Percentiles rank a stretch among this genome's conserved stretches.
Conservation (phyloP, 495 filamentous ascomycete genomes). For the Lineolata rhizophorae region DNA sequence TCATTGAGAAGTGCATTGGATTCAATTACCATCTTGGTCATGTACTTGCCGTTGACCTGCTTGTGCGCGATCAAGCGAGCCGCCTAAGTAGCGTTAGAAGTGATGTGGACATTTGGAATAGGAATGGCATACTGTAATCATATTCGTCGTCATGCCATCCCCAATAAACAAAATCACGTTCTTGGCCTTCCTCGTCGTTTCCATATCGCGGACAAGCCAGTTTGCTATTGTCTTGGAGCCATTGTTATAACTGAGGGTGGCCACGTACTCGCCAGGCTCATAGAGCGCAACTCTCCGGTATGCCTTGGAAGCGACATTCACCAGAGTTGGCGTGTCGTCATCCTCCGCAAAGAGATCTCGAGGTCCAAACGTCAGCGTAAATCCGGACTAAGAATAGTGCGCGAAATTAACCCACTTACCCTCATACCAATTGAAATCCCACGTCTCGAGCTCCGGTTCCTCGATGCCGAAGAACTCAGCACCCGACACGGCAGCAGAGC, state of each 20-base stretch:
- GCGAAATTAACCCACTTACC: constrained; percentile 14
- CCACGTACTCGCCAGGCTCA: constrained; percentile 42
- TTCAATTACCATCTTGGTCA: constrained; percentile 17
- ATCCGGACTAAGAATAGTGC: neutral
- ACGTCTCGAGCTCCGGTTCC: constrained; percentile 41
- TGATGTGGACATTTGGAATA: neutral
- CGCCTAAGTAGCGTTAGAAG: constrained; percentile 14
- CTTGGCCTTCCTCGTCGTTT: constrained; percentile 42
- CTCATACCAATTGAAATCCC: constrained; percentile 53
- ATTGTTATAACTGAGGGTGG: constrained; percentile 45
- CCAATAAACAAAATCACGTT: constrained; percentile 61
- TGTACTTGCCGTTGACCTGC: constrained; percentile 52
- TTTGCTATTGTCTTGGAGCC: constrained; percentile 38
- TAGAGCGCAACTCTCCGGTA: constrained; percentile 45
- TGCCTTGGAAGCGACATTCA: constrained; percentile 48
- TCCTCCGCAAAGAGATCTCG: constrained; percentile 47
- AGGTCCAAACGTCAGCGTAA: neutral
- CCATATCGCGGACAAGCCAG: constrained; percentile 48
- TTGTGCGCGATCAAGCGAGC: constrained; percentile 56
- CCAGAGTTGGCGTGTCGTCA: constrained; percentile 35
- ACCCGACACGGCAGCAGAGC: constrained; percentile 23
- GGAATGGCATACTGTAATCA: constrained; percentile 26
- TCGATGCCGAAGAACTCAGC: constrained; percentile 34
- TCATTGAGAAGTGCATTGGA: too few relatives aligned
- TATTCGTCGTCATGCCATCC: constrained; percentile 65